phyloP scores from a whole-genome alignment of 2,329 filamentous ascomycete genomes.

The Cladosporium austrohemisphaericum region DNA sequence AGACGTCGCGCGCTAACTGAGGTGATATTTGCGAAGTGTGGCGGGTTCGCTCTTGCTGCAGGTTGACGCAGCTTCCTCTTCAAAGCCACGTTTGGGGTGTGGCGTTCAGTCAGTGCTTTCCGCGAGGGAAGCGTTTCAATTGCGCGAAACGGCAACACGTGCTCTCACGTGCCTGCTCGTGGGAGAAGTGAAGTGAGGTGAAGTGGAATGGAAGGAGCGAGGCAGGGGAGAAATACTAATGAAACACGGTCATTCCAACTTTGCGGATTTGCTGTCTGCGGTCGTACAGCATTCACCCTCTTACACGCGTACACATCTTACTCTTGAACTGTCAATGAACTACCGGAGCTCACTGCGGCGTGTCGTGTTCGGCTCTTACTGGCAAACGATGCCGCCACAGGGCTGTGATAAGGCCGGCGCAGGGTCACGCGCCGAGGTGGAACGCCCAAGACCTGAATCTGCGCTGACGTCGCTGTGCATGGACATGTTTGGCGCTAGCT shows the following conservation, averaged over 20 bases:
- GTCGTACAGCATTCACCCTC: neutral
- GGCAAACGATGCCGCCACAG: neutral
- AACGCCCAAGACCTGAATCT: neutral
- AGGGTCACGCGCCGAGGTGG: slow-evolving; percentile 5
- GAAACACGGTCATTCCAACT: too few relatives aligned
- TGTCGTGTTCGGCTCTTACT: slow-evolving; percentile 7
- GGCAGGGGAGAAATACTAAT: too few relatives aligned
- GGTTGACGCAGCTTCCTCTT: slow-evolving; percentile 6
- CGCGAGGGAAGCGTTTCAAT: neutral
- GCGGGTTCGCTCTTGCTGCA: slow-evolving; percentile 2
- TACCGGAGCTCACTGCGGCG: neutral
- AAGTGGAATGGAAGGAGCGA: too few relatives aligned
- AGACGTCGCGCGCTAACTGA: neutral
- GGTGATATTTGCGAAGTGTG: neutral
- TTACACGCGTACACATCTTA: neutral
- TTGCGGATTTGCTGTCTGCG: neutral
- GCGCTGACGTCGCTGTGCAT: slow-evolving; percentile 11
- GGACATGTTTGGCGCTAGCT: too few relatives aligned
- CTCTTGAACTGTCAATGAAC: neutral
- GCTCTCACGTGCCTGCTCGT: too few relatives aligned
- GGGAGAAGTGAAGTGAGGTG: too few relatives aligned
- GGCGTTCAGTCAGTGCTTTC: neutral
- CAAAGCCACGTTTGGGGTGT: neutral
- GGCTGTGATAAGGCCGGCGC: neutral
- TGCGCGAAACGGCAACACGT: neutral